A percentile compares a stretch with the other conserved stretches of the same genome.
Evolutionary conservation across 2,329 filamentous ascomycete species (phyloP).

Genomic region (Plenodomus lindquistii): DNA sequence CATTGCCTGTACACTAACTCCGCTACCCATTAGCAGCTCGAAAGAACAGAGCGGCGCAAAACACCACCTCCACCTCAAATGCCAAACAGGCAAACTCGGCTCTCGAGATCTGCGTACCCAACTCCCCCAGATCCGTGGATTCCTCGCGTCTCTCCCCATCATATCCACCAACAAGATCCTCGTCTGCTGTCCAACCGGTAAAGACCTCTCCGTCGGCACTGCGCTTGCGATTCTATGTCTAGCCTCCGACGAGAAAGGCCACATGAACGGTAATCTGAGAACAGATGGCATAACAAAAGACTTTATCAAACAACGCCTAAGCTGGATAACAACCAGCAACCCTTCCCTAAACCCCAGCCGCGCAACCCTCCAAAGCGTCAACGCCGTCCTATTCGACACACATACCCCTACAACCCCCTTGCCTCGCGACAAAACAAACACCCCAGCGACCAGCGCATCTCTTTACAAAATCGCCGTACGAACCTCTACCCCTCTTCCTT

Average conservation of each 20-base stretch:
- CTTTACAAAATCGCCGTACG: neutral
- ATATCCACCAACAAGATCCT: conserved; percentile 23
- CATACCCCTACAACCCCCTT: too few species aligned
- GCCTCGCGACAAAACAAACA: too few species aligned
- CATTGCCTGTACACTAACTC: conserved; percentile 50
- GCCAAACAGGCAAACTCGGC: conserved; percentile 74
- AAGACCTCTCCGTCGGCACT: conserved; percentile 77
- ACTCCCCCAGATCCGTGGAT: conserved; percentile 64
- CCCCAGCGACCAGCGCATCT: neutral
- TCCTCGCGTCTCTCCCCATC: conserved; percentile 42
- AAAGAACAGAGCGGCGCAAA: conserved; percentile 37
- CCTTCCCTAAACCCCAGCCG: conserved; percentile 83
- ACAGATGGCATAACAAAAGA: conserved; percentile 65
- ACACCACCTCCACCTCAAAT: conserved; percentile 61
- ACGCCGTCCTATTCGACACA: conserved; percentile 76
- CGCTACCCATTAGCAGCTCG: conserved; percentile 28
- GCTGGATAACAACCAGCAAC: conserved; percentile 79
- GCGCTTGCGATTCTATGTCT: conserved; percentile 77
- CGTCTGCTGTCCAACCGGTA: conserved; percentile 75
- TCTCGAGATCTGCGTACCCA: conserved; percentile 80
- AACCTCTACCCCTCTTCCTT: neutral
- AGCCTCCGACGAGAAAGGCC: conserved; percentile 68
- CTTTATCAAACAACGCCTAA: conserved; percentile 74
- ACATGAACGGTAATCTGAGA: conserved; percentile 7
- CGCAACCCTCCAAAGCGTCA: conserved; percentile 86